phyloP scores from a whole-genome alignment of 441 rosid species.

The Francoa sonchifolia region DNA sequence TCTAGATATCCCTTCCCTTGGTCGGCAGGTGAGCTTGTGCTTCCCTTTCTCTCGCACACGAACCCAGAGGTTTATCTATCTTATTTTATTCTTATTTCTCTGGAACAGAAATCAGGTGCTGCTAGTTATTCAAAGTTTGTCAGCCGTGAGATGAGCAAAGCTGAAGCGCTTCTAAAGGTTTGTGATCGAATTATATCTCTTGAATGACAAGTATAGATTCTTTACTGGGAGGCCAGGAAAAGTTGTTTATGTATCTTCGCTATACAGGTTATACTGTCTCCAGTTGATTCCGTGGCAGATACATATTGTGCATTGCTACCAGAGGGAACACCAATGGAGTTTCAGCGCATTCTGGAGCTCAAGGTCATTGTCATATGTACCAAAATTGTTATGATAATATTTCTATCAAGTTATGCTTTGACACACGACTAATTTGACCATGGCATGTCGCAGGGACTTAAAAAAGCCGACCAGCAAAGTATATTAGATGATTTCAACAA shows the following conservation, averaged over 20 bases:
- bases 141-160: slow-evolving; percentile 99
- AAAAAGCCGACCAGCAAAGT: slow-evolving; percentile 82
- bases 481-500: slow-evolving; percentile 94
- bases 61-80: too few species aligned
- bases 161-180: slow-evolving; percentile 97
- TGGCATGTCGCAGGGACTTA: slow-evolving; percentile 63
- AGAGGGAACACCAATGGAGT: slow-evolving; percentile 97
- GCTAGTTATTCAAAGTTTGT: slow-evolving; percentile 87
- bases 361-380: slow-evolving; percentile 44
- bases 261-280: slow-evolving; percentile 80
- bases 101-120: slow-evolving; percentile 60
- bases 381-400: too few species aligned
- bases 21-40: slow-evolving; percentile 56
- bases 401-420: too few species aligned
- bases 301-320: slow-evolving; percentile 93
- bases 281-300: slow-evolving; percentile 93
- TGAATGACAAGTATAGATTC: too few species aligned
- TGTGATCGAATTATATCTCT: slow-evolving; percentile 14
- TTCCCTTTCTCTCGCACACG: too few species aligned
- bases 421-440: not conserved
- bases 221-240: too few species aligned
- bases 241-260: slow-evolving; percentile 1
- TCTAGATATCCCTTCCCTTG: slow-evolving; percentile 84
- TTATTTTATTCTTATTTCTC: slow-evolving; percentile 3
- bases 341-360: slow-evolving; percentile 94